Conservation (phyloP, 768 basidiomycete genomes). For the Lepiota venenata region DNA sequence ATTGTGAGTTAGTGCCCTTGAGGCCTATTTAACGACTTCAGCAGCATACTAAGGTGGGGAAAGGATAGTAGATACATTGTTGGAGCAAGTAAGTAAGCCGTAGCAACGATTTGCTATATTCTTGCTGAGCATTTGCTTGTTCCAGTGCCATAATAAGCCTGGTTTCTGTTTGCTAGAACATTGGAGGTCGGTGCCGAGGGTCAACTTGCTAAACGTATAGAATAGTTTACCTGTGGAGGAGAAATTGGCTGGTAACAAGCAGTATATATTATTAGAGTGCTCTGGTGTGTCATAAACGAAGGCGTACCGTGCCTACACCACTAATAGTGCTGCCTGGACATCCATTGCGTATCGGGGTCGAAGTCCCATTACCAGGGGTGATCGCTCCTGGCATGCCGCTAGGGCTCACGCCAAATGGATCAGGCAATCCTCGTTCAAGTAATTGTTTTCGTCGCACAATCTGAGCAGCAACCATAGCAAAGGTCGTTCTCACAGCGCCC, state of each 20-base stretch:
- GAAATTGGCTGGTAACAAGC: background rate
- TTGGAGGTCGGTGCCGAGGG: slow-evolving; percentile 2
- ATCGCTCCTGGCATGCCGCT: slow-evolving; percentile 14
- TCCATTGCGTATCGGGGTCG: slow-evolving; percentile 7
- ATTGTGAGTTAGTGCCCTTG: slow-evolving; percentile 61
- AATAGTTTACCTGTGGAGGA: slow-evolving; percentile 6
- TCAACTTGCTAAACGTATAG: background rate
- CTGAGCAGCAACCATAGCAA: slow-evolving; percentile 94
- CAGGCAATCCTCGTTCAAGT: slow-evolving; percentile 59
- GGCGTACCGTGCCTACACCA: slow-evolving; percentile 11
- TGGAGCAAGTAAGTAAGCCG: slow-evolving; percentile 82
- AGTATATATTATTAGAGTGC: background rate
- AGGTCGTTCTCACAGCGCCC: slow-evolving; percentile 95
- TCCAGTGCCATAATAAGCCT: slow-evolving; percentile 65
- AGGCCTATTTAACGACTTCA: slow-evolving; percentile 43
- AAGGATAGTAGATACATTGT: slow-evolving; percentile 45
- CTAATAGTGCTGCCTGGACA: background rate
- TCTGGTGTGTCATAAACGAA: background rate
- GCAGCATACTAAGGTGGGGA: background rate
- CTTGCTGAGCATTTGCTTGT: slow-evolving; percentile 77
- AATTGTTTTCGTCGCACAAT: slow-evolving; percentile 80
- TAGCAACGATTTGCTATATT: slow-evolving; percentile 69
- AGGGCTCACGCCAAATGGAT: slow-evolving; percentile 64
- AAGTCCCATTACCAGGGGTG: background rate
- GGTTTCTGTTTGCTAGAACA: slow-evolving; percentile 45